A percentile compares a stretch with the other conserved stretches of the same genome.
Evolutionary conservation across 225 moss, liverwort and hornwort species (phyloP).

Genomic region (Anthoceros angustus): DNA sequence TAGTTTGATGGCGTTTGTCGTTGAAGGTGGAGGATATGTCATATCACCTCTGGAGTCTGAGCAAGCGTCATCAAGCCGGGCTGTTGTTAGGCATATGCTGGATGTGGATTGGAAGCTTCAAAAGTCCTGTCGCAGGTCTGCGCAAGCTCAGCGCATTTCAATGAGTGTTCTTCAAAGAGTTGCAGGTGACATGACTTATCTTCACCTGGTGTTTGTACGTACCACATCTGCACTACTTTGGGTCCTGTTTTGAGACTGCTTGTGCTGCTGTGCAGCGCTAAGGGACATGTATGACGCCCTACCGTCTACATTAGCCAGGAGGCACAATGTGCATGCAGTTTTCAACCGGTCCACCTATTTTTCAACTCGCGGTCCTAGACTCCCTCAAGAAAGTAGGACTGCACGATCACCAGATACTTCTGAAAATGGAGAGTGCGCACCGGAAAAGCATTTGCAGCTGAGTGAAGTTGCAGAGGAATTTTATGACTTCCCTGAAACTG

Average conservation of each 20-base stretch:
- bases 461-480: conserved; percentile 70
- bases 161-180: conserved; percentile 75
- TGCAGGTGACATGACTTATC: conserved; percentile 36
- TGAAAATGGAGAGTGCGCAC: not conserved
- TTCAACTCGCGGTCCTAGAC: too few relatives aligned
- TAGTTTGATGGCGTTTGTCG: not conserved
- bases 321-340: not conserved
- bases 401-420: not conserved
- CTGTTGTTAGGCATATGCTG: conserved; percentile 80
- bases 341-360: not conserved
- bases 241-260: not conserved
- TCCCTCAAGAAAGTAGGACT: too few relatives aligned
- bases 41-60: conserved; percentile 65
- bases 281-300: conserved; percentile 74
- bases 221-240: not conserved
- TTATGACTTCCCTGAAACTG: conserved; percentile 69
- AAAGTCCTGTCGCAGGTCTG: conserved; percentile 41
- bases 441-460: conserved; percentile 24
- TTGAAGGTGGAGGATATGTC: conserved; percentile 83
- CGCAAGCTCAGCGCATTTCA: conserved; percentile 57
- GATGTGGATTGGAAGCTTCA: conserved; percentile 89
- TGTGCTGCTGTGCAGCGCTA: conserved; percentile 35
- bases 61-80: conserved; percentile 31
- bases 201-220: not conserved
- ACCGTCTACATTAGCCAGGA: conserved; percentile 21